Base-by-base conservation (phyloP, 176 grass and related monocot genomes). In the Avena insularis region DNA sequence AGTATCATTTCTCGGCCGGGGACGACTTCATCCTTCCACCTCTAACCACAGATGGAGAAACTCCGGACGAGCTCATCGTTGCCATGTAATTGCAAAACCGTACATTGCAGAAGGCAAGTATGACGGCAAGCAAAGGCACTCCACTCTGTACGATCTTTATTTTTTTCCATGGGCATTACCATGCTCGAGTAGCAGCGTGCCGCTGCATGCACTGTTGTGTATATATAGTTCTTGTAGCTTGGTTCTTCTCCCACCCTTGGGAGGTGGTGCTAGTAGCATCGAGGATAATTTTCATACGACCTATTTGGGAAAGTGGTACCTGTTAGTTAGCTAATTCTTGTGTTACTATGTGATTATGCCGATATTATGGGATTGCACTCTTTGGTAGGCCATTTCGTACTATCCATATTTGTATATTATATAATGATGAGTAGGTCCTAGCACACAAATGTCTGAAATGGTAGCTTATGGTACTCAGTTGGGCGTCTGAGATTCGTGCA, bases 1-100 rank as follows among this genome's bases (percentile, higher is more conserved):
- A 82, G 71, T 98, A 98, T 10, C 91, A 93, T 86, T 98, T 98
- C 78, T 85, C 83, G 0, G 79, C 78, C 0, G 91, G 79, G 9
- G 95, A 98, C 33, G 93, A 93, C 51, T 46, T 95, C 72, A 90
- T 92, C 59, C n/a, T 98, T 83, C 90, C 87, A 66, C 80, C 87
- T 82, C 77, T 84, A 81, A 87, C 6, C 86, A 84, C 81, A 57
- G 85, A 93, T 47, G 80, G 78, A n/a, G 95, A 83, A 73, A 90
- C 61, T 64, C 84, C 90, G 0, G 89, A 95, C 13, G 95, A 95
- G 57, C 93, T 98, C 64, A 98, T 98, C 40, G 93, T 98, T 13
- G 91, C 93, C 54, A 83, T 83, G 21, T 98, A 79, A 83, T 71
- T 35, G 11, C 16, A 19, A 36, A 85, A 17, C n/a, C 64, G 23